phyloP scores from a whole-genome alignment of 306 rosid genomes.

The Argentina anserina region DNA sequence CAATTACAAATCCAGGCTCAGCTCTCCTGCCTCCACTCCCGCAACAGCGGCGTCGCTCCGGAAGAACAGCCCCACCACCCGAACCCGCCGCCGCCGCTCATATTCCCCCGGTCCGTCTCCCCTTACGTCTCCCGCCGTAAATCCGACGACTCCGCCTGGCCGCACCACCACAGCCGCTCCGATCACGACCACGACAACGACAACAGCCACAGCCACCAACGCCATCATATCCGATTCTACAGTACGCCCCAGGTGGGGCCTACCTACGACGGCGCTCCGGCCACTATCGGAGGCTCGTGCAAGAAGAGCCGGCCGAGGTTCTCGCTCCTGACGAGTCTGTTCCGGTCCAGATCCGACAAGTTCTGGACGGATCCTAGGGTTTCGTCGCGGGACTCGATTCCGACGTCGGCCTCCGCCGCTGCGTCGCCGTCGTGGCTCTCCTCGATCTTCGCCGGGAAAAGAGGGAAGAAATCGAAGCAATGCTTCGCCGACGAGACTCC shows the following conservation, averaged over 20 bases:
- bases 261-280: constrained; percentile 17
- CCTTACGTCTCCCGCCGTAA: constrained; percentile 79
- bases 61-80: constrained; percentile 39
- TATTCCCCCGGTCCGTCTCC: constrained; percentile 87
- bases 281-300: constrained; percentile 18
- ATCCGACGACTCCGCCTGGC: constrained; percentile 48
- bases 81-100: constrained; percentile 23
- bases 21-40: constrained; percentile 34
- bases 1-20: constrained; percentile 40
- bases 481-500: constrained; percentile 17
- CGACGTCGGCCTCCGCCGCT: constrained; percentile 25
- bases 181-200: constrained; percentile 9
- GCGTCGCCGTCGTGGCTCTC: constrained; percentile 69
- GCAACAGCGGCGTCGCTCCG: constrained; percentile 23
- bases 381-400: constrained; percentile 24
- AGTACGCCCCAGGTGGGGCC: constrained; percentile 91
- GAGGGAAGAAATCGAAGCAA: constrained; percentile 28
- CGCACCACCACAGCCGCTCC: constrained; percentile 19
- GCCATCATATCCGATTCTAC: constrained; percentile 39
- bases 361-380: constrained; percentile 31
- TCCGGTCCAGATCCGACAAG: constrained; percentile 49
- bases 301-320: constrained; percentile 52
- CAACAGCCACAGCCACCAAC: constrained; percentile 16
- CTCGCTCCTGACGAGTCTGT: constrained; percentile 32
- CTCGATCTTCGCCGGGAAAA: constrained; percentile 42